Conservation (phyloP, 2,329 filamentous ascomycete species). For the Calonectria henricotiae region DNA sequence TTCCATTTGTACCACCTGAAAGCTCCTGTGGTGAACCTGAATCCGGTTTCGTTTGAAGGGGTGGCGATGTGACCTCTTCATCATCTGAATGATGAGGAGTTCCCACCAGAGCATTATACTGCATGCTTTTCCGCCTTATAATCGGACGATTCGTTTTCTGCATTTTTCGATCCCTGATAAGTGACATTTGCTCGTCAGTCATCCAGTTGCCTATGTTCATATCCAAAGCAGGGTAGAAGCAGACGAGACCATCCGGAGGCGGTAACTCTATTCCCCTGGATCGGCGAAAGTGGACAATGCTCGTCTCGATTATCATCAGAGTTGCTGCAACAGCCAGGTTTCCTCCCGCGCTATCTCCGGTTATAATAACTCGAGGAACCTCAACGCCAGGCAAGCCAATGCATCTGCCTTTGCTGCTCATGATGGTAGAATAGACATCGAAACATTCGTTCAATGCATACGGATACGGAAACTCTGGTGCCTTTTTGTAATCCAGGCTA, state of each 20-base stretch:
- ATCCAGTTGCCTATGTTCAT: constrained; percentile 99
- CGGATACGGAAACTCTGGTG: constrained; percentile 68
- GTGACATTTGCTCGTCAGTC: constrained; percentile 96
- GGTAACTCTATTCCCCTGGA: constrained; percentile 72
- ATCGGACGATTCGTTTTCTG: constrained; percentile 85
- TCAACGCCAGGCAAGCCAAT: constrained; percentile 63
- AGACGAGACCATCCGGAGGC: constrained; percentile 83
- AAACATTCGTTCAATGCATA: constrained; percentile 68
- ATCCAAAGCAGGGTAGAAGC: constrained; percentile 92
- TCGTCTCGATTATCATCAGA: constrained; percentile 90
- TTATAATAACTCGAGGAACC: constrained; percentile 62
- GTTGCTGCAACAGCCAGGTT: constrained; percentile 78
- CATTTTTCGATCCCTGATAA: constrained; percentile 88
- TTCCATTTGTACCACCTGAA: constrained; percentile 35
- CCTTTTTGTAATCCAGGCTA: constrained; percentile 85
- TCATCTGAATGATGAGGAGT: constrained; percentile 88
- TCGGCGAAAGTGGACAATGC: constrained; percentile 61
- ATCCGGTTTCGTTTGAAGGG: constrained; percentile 36
- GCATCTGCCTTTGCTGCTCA: constrained; percentile 61
- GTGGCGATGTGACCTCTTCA: constrained; percentile 67
- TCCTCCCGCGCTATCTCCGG: constrained; percentile 67
- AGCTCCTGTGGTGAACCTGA: constrained; percentile 35
- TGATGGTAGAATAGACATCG: constrained; percentile 62
- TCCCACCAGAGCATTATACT: constrained; percentile 88
- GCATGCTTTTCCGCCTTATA: constrained; percentile 87